phyloP scores from a whole-genome alignment of 2,329 filamentous ascomycete species.

The Emergomyces pasteurianus region DNA sequence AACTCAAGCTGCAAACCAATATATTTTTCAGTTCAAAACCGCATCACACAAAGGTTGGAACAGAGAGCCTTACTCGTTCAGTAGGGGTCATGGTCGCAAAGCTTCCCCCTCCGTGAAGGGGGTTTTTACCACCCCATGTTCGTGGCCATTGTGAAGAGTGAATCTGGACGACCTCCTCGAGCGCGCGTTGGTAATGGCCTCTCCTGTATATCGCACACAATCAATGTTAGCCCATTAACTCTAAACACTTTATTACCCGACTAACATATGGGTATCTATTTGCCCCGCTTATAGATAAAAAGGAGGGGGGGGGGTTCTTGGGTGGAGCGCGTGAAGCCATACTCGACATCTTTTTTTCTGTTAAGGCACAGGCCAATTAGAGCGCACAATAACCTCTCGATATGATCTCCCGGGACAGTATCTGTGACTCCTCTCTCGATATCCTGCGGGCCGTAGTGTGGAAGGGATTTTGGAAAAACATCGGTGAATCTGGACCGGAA shows the following conservation, averaged over 20 bases:
- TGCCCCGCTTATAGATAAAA: neutral
- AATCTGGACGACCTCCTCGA: conserved; percentile 81
- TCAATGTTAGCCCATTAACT: conserved; percentile 8
- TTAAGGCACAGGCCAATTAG: conserved; percentile 81
- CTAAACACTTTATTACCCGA: conserved; percentile 16
- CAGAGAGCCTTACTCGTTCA: conserved; percentile 55
- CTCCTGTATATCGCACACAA: conserved; percentile 45
- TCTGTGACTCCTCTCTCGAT: conserved; percentile 78
- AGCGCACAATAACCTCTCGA: conserved; percentile 81
- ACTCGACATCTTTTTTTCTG: conserved; percentile 98
- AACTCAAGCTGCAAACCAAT: conserved; percentile 55
- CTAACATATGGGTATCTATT: neutral
- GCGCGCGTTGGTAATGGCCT: conserved; percentile 81
- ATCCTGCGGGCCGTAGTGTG: conserved; percentile 90
- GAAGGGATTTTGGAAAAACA: conserved; percentile 72
- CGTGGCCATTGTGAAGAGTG: conserved; percentile 82
- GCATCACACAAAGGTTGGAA: neutral
- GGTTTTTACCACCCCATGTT: conserved; percentile 72
- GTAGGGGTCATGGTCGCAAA: conserved; percentile 74
- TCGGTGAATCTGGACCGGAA: conserved; percentile 90
- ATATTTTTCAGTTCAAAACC: conserved; percentile 6
- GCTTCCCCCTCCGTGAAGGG: conserved; percentile 63
- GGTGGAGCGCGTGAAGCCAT: conserved; percentile 32
- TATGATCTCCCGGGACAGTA: conserved; percentile 64
- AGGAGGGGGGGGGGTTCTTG: neutral